A percentile compares a stretch with the other conserved stretches of the same genome.
These are phyloP conservation scores for Colletotrichum godetiae DNA, from an alignment of 2,329 filamentous ascomycete species.

Conservation along the genomic window DNA sequence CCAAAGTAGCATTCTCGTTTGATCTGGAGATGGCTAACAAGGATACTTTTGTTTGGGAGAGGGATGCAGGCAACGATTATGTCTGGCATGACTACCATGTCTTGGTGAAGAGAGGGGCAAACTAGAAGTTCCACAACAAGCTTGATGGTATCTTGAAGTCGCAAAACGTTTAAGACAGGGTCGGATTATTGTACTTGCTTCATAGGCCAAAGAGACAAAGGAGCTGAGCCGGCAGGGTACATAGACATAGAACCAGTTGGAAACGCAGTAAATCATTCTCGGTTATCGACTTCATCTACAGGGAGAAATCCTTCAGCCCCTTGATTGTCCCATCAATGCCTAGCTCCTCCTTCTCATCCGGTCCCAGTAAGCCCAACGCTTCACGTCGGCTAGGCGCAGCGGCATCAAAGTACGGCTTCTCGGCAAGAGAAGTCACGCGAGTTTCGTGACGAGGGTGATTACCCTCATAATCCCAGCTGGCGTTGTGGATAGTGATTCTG, in stretches of 20 bases:
- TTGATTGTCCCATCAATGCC: conserved; percentile 12
- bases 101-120: not conserved
- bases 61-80: conserved; percentile 18
- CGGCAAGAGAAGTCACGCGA: conserved; percentile 76
- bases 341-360: conserved; percentile 58
- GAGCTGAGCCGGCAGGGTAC: too few species aligned
- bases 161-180: too few species aligned
- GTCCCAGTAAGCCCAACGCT: conserved; percentile 71
- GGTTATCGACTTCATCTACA: not conserved
- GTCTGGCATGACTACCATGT: conserved; percentile 17
- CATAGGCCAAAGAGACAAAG: too few species aligned
- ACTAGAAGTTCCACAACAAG: not conserved
- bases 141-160: rapidly evolving
- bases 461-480: conserved; percentile 79
- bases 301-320: conserved; percentile 23
- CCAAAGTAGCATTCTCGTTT: conserved; percentile 15
- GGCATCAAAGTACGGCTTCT: conserved; percentile 76
- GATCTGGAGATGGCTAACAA: conserved; percentile 8
- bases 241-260: too few species aligned
- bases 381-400: conserved; percentile 74
- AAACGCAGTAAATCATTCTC: not conserved
- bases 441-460: conserved; percentile 77
- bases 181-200: too few species aligned
- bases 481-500: conserved; percentile 79
- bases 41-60: conserved; percentile 15